phyloP scores from a whole-genome alignment of 805 yeast genomes.

The Candida jianshihensis region DNA sequence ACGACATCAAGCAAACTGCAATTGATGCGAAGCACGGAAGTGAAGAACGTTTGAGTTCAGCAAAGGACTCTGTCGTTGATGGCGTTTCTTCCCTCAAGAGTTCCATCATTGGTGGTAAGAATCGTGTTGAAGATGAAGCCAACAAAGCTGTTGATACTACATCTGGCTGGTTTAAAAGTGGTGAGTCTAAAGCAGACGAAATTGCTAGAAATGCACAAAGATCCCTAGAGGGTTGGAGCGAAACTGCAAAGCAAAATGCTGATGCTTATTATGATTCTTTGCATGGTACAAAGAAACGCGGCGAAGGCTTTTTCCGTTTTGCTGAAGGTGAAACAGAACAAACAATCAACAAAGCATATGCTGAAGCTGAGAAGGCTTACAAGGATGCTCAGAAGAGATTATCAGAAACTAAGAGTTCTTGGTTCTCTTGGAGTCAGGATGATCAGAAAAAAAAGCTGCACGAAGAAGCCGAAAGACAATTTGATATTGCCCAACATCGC shows the following conservation, averaged over 20 bases:
- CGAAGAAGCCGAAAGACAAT: constrained; percentile 22
- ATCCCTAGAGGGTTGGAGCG: constrained; percentile 41
- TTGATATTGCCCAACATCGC: constrained; percentile 17
- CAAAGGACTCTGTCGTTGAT: constrained; percentile 15
- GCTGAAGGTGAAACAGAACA: constrained; percentile 12
- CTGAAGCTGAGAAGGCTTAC: constrained; percentile 6
- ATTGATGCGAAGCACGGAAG: constrained; percentile 18
- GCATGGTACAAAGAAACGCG: constrained; percentile 3
- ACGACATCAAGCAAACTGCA: constrained; percentile 7
- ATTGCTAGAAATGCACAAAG: constrained; percentile 26
- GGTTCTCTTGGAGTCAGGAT: constrained; percentile 23
- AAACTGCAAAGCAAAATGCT: constrained; percentile 29
- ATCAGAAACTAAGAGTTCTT: constrained; percentile 26
- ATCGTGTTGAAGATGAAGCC: constrained; percentile 4
- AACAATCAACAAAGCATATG: constrained; percentile 2
- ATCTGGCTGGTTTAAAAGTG: constrained; percentile 9
- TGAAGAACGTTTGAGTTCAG: constrained; percentile 9
- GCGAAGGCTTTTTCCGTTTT: constrained; percentile 15
- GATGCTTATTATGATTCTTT: constrained; percentile 20
- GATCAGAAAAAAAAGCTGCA: constrained; percentile 15
- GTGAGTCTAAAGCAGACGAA: constrained; percentile 21
- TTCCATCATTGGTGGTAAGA: constrained; percentile 3
- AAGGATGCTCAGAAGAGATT: constrained; percentile 27
- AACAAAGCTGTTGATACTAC: constrained; percentile 8
- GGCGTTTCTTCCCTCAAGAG: constrained; percentile 9